Conservation (phyloP, 495 filamentous ascomycete species). For the Chaetomium fimeti region DNA sequence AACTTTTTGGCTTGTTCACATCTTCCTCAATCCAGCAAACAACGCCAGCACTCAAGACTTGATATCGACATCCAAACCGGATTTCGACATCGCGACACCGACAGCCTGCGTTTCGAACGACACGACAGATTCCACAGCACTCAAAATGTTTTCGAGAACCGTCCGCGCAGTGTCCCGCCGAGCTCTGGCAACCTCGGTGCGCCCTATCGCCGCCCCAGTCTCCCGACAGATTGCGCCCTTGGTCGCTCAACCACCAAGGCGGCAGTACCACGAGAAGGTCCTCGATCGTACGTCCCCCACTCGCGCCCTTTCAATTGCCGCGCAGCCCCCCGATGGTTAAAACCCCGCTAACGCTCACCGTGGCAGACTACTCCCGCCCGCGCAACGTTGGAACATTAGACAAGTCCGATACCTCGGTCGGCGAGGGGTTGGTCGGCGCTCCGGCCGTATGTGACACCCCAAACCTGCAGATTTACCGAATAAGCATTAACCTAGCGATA, state of each 20-base stretch:
- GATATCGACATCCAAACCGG: conserved; percentile 15
- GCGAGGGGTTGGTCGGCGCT: conserved; percentile 95
- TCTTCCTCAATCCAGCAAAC: conserved; percentile 10
- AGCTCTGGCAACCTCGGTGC: conserved; percentile 29
- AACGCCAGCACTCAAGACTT: conserved; percentile 6
- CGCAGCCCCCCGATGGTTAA: not conserved
- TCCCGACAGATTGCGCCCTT: conserved; percentile 42
- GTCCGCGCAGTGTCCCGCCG: conserved; percentile 35
- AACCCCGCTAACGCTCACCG: not conserved
- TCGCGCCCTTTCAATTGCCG: not conserved
- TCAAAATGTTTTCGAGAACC: conserved; percentile 40
- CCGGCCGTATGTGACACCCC: conserved; percentile 55
- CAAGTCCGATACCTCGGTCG: conserved; percentile 84
- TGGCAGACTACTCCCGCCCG: conserved; percentile 77
- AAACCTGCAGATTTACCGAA: conserved; percentile 8
- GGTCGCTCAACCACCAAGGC: conserved; percentile 41
- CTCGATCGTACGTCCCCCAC: conserved; percentile 56
- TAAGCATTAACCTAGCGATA: not conserved
- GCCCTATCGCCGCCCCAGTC: conserved; percentile 30
- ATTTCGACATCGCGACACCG: not conserved
- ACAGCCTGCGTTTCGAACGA: not conserved
- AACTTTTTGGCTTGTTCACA: conserved; percentile 23
- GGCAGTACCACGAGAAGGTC: conserved; percentile 62
- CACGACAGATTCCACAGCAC: conserved; percentile 11
- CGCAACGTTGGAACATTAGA: conserved; percentile 92